These are phyloP conservation scores for Talinum fruticosum DNA, from an alignment of 148 eudicot species.

Conservation along the genomic window DNA sequence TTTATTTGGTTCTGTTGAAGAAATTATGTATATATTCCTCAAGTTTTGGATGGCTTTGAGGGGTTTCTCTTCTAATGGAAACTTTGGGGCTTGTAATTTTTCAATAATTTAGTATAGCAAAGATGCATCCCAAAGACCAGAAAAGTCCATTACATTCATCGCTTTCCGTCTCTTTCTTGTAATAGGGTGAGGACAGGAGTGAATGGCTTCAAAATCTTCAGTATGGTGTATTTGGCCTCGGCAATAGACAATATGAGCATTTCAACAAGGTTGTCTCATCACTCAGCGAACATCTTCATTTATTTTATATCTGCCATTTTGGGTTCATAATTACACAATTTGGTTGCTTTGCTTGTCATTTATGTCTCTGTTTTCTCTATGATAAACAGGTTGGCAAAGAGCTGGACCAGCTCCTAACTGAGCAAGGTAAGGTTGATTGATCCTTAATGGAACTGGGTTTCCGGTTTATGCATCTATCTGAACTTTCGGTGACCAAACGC, in stretches of 20 bases:
- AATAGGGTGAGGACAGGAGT: slow-evolving; percentile 59
- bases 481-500: too few relatives aligned
- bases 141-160: too few relatives aligned
- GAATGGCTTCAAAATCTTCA: slow-evolving; percentile 73
- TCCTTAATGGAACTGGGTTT: background rate
- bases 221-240: slow-evolving; percentile 79
- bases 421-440: slow-evolving; percentile 53
- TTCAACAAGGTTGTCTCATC: slow-evolving; percentile 71
- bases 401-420: slow-evolving; percentile 57
- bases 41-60: background rate
- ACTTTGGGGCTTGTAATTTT: background rate
- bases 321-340: too few relatives aligned
- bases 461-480: too few relatives aligned
- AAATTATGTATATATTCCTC: background rate
- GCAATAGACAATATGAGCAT: slow-evolving; percentile 94
- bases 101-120: too few relatives aligned
- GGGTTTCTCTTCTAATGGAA: background rate
- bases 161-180: background rate
- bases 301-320: background rate
- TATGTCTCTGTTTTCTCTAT: background rate
- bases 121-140: too few relatives aligned
- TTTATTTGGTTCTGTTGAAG: background rate
- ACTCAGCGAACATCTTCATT: background rate
- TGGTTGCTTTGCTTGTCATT: background rate
- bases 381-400: slow-evolving; percentile 64